Evolutionary conservation across 805 yeast species (phyloP).

Genomic region (Candida chilensis): DNA sequence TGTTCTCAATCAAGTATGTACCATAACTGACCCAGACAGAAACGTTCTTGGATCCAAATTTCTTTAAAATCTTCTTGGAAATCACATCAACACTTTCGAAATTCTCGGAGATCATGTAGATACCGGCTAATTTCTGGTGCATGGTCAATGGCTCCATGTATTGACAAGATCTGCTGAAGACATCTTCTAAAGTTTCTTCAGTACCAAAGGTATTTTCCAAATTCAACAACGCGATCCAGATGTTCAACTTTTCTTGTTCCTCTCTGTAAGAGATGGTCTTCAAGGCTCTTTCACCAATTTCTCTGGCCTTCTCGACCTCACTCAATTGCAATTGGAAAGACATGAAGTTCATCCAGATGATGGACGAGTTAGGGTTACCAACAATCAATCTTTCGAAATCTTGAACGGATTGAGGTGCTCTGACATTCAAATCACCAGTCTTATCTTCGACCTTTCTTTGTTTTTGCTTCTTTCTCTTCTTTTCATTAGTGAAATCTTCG

Average conservation of each 20-base stretch:
- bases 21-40: conserved; percentile 81
- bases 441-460: conserved; percentile 54
- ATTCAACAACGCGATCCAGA: conserved; percentile 93
- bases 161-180: conserved; percentile 78
- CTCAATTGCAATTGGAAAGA: conserved; percentile 93
- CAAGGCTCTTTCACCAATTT: conserved; percentile 85
- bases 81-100: conserved; percentile 59
- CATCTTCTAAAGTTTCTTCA: conserved; percentile 69
- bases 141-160: conserved; percentile 83
- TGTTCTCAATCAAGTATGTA: conserved; percentile 57
- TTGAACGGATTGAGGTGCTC: conserved; percentile 83
- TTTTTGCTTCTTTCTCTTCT: conserved; percentile 33
- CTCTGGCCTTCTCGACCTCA: conserved; percentile 91
- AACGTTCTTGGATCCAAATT: conserved; percentile 61
- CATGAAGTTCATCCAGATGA: conserved; percentile 97
- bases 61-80: conserved; percentile 52
- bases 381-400: conserved; percentile 90
- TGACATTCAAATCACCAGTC: conserved; percentile 74
- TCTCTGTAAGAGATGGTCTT: conserved; percentile 85
- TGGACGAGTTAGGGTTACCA: conserved; percentile 90
- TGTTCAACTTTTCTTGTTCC: conserved; percentile 85
- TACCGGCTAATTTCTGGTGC: conserved; percentile 72
- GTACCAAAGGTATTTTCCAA: conserved; percentile 92
- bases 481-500: conserved; percentile 46
- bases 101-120: conserved; percentile 69